These are phyloP conservation scores for Candida loeiensis DNA, from an alignment of 805 yeast species.

Conservation along the genomic window DNA sequence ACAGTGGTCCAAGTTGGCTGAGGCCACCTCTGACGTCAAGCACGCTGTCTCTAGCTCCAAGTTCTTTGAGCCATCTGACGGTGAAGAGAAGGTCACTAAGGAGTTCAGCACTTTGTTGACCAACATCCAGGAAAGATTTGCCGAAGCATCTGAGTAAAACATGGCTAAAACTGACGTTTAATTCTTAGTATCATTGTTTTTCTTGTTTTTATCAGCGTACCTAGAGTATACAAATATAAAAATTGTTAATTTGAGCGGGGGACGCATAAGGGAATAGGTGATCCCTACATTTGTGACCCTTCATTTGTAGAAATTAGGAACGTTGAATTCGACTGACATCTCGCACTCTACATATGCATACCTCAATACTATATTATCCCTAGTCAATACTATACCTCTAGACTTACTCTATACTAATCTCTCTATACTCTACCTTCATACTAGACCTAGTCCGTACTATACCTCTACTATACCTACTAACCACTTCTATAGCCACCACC, in stretches of 20 bases:
- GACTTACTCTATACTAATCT: no score
- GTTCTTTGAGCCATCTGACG: slow-evolving; percentile 93
- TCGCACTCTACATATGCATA: neutral
- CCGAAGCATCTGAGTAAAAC: slow-evolving; percentile 87
- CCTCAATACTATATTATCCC: neutral
- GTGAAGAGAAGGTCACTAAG: slow-evolving; percentile 70
- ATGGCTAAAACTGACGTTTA: slow-evolving; percentile 7
- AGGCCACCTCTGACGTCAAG: slow-evolving; percentile 85
- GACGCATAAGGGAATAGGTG: no score
- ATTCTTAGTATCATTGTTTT: slow-evolving; percentile 12
- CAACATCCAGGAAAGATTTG: slow-evolving; percentile 83
- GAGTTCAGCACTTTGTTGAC: slow-evolving; percentile 76
- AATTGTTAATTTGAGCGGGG: neutral
- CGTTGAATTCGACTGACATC: no score
- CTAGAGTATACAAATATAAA: slow-evolving; percentile 2
- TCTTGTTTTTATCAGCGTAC: slow-evolving; percentile 6
- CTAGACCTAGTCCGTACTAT: no score
- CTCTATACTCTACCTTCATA: no score
- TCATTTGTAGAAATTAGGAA: no score
- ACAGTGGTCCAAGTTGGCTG: slow-evolving; percentile 88
- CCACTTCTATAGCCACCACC: no score
- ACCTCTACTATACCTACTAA: no score
- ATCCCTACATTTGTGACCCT: no score
- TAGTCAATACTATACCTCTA: no score
- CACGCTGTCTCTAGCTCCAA: slow-evolving; percentile 92